Base-by-base conservation (phyloP, 306 rosid genomes). In the Prunus fruticosa region DNA sequence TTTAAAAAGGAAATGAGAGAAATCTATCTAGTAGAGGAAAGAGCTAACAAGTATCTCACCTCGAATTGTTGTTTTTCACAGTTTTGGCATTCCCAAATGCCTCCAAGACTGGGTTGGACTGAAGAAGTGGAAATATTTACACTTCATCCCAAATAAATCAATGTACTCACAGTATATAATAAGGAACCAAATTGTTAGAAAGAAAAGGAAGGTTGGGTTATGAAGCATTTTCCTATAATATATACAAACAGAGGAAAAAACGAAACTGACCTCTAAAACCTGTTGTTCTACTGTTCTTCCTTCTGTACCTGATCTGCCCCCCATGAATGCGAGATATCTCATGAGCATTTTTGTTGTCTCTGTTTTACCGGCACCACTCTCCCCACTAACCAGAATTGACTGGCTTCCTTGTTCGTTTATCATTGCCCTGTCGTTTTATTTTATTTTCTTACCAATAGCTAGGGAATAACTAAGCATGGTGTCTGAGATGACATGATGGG, bases 91-190 rank as follows among this genome's bases (percentile, higher is more conserved):
- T 34, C 41, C 41, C 41, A 34, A 34, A 34, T 34, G 41, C 41
- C 87, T 92, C 97, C 78, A 92, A 63, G 52, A 92, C 97, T 68
- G 96, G 97, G 77, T 92, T 92, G 86, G 97, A 92, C 97, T 92
- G 89, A 74, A 78, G 74, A 87, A 73, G 27, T 19, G 84, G 78
- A 61, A 81, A 77, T 27, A 72, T 87, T 57, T 51, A 84, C 57
- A 69, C 69, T 41, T 50, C 73, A 6, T 19, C 23, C 11, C 27
- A 5, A 54, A 9, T 34, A 34, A 34, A n/a, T 54, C 25, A 54
- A 54, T 3, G 61, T 20, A n/a, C n/a, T 54, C 22, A 2, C 61
- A 54, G 56, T 51, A 51, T 51, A 51, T 51, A 51, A 51, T 6
- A 18, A 16, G 56, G 41, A 34, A 34, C 38, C 41, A 34, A 32